phyloP scores from a whole-genome alignment of 139 green algal genomes.

The Asterochloris sp. region DNA sequence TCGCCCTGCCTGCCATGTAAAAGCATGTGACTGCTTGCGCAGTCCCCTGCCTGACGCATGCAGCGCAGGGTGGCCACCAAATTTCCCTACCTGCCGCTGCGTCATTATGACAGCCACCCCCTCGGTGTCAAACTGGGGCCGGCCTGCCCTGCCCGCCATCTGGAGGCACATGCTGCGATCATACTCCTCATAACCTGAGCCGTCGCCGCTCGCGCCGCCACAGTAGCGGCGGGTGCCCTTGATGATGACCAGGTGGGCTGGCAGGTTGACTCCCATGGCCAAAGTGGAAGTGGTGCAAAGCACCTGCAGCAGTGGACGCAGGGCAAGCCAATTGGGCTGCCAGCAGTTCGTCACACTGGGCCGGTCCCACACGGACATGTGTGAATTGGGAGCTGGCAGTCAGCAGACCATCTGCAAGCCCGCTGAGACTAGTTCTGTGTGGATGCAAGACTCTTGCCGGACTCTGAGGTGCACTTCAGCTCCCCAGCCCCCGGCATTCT shows the following conservation, averaged over 20 bases:
- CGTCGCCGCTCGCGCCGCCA: conserved; percentile 12
- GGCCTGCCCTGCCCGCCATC: conserved; percentile 56
- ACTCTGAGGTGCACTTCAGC: no score
- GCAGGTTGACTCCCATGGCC: conserved; percentile 91
- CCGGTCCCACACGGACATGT: no score
- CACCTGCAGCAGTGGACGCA: conserved; percentile 42
- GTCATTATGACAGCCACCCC: conserved; percentile 96
- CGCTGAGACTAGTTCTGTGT: no score
- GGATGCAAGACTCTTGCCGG: no score
- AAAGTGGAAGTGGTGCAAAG: conserved; percentile 89
- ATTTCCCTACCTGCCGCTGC: conserved; percentile 30
- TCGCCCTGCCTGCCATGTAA: no score
- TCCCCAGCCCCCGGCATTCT: no score
- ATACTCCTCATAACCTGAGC: conserved; percentile 85
- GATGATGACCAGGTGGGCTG: conserved; percentile 89
- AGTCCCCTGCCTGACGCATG: background rate
- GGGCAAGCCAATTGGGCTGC: background rate
- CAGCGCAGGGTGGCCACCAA: background rate
- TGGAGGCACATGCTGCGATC: conserved; percentile 67
- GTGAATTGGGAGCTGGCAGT: no score
- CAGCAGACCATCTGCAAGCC: no score
- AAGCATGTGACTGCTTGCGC: background rate
- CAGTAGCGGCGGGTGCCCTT: conserved; percentile 73
- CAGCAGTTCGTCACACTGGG: background rate
- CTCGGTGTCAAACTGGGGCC: conserved; percentile 91